Percentiles rank a stretch among this genome's conserved stretches.
Evolutionary conservation across 768 basidiomycete genomes (phyloP).

Genomic region (Dioszegia hungarica): DNA sequence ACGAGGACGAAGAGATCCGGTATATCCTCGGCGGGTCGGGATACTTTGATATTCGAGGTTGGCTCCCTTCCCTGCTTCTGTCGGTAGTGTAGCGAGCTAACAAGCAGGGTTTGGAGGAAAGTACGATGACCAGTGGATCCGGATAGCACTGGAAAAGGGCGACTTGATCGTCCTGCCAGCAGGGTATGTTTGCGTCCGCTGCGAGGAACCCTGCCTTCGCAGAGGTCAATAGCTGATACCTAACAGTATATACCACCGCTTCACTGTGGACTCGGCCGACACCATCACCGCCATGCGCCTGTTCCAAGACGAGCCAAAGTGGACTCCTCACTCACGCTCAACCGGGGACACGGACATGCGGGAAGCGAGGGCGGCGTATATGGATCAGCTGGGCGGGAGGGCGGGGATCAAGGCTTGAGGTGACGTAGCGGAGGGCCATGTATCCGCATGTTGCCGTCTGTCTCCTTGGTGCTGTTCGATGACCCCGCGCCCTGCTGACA

Average conservation of each 20-base stretch:
- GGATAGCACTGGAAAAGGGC: conserved; percentile 67
- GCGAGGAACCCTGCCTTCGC: background rate
- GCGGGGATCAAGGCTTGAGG: background rate
- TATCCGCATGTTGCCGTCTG: too few species aligned
- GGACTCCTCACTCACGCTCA: conserved; percentile 70
- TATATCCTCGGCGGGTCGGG: conserved; percentile 82
- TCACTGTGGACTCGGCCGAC: conserved; percentile 76
- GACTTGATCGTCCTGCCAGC: conserved; percentile 83
- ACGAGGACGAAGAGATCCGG: conserved; percentile 93
- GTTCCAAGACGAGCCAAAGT: conserved; percentile 92
- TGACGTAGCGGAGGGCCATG: background rate
- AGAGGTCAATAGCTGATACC: background rate
- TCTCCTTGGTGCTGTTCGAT: too few species aligned
- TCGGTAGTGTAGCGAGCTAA: conserved; percentile 1
- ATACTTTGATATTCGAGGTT: conserved; percentile 87
- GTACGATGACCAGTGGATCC: conserved; percentile 62
- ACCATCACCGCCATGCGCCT: conserved; percentile 71
- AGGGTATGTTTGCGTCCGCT: conserved; percentile 50
- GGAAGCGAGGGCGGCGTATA: conserved; percentile 28
- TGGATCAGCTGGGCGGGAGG: conserved; percentile 21
- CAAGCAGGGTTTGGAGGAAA: conserved; percentile 17
- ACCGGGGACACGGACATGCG: conserved; percentile 49
- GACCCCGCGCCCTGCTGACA: too few species aligned
- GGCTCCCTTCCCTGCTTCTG: conserved; percentile 23
- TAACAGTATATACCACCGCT: conserved; percentile 77